Conservation (phyloP, 208 protist species). For the Trichomonas vaginalis region DNA sequence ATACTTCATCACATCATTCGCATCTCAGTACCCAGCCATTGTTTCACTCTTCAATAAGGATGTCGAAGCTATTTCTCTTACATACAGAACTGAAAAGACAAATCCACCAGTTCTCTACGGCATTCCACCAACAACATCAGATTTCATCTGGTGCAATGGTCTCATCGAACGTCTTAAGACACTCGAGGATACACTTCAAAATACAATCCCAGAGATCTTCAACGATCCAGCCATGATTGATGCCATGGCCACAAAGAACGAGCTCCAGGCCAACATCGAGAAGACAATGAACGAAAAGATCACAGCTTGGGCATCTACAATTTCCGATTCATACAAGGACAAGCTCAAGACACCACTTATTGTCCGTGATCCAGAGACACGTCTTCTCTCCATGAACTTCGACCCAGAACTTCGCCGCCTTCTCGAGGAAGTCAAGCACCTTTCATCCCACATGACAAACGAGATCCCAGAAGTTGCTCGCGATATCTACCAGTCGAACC, state of each 20-base stretch:
- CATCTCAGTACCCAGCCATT: conserved; percentile 64
- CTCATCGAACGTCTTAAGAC: conserved; percentile 74
- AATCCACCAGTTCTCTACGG: conserved; percentile 58
- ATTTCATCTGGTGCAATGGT: conserved; percentile 63
- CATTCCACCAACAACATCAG: conserved; percentile 66
- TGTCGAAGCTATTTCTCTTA: conserved; percentile 55
- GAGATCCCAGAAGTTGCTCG: conserved; percentile 45
- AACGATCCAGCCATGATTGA: conserved; percentile 21
- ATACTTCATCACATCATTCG: conserved; percentile 70
- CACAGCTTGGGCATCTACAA: conserved; percentile 61
- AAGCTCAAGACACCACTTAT: conserved; percentile 77
- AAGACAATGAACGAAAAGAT: conserved; percentile 40
- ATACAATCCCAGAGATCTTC: conserved; percentile 5
- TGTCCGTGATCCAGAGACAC: conserved; percentile 28
- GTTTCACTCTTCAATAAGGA: conserved; percentile 49
- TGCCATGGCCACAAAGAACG: conserved; percentile 11
- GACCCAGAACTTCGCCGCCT: conserved; percentile 69
- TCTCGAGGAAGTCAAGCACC: conserved; percentile 79
- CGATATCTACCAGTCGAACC: conserved; percentile 62
- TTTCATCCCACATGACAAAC: conserved; percentile 37
- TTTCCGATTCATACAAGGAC: conserved; percentile 60
- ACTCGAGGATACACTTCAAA: conserved; percentile 47
- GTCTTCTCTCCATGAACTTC: conserved; percentile 69
- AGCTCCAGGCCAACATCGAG: not conserved
- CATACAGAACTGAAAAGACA: conserved; percentile 47